Evolutionary conservation across 2,329 filamentous ascomycete genomes (phyloP), one percentile per base, ranked within the genome.

Genomic region (Fusarium xylarioides): DNA sequence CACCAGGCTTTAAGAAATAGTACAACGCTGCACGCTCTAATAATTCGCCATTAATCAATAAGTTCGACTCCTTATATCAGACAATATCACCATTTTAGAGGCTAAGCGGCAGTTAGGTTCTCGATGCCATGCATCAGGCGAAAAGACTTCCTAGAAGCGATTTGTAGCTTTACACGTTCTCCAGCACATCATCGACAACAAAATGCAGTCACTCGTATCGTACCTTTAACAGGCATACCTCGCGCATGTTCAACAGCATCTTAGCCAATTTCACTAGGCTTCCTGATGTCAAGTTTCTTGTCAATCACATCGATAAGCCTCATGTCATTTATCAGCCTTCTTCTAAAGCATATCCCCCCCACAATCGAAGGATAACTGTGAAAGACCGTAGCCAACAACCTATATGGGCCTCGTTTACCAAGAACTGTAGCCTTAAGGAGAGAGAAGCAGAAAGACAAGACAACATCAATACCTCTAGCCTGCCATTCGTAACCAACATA

Each of bases 291-390:
- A 77, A 75, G 11, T 83, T 87, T 28, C 78, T 86, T 1, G 76
- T 86, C 30, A 88, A 87, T 62, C 81, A 83, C 46, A 75, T 87
- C 11, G 85, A 88, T 64, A 85, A 88, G 68, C 84, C 86, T 8
- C 77, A 81, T 12, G 81, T 86, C 7, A 19, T 86, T n/a, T 50
- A 81, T 10, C 79, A 79, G 4, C 66, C 70, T 7, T 26, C 18
- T 11, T 11, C 19, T 4, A 16, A 40, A n/a, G 11, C 38, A 12
- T n/a, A 30, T 28, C 5, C 43, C 56, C 49, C 21, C 37, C 19
- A 49, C 2, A 16, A 43, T 16, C 8, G 32, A 11, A 28, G 35
- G 21, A 49, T 42, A 2, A 71, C 80, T 32, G 71, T 56, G 9
- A 30, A 79, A 11, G 78, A 72, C 1, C 62, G 81, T 43, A 47